Conservation (phyloP, 2,329 filamentous ascomycete species). For the Fusarium temperatum region DNA sequence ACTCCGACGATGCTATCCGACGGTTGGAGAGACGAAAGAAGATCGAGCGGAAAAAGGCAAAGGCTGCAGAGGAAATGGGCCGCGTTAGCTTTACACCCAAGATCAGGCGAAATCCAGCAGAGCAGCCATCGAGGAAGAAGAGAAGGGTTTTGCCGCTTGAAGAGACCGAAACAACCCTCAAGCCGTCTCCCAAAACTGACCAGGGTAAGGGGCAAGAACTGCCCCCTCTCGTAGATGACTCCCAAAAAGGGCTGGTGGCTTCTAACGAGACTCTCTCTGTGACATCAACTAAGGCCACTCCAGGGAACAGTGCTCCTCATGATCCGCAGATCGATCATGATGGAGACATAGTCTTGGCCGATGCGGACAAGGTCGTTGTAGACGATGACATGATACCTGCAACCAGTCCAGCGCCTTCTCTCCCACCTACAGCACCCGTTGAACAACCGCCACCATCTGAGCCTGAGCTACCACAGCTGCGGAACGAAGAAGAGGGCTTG, state of each 20-base stretch:
- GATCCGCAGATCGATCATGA: conserved; percentile 13
- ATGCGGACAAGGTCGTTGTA: conserved; percentile 19
- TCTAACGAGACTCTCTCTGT: conserved; percentile 39
- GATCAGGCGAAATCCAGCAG: conserved; percentile 29
- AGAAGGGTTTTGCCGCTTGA: conserved; percentile 26
- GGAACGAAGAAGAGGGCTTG: conserved; percentile 33
- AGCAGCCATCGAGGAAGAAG: conserved; percentile 42
- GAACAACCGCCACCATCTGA: conserved; percentile 41
- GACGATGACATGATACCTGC: conserved; percentile 53
- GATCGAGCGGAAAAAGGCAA: conserved; percentile 51
- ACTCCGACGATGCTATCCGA: conserved; percentile 48
- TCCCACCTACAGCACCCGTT: conserved; percentile 38
- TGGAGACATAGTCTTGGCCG: conserved; percentile 12
- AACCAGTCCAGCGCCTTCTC: conserved; percentile 48
- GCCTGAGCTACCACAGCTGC: conserved; percentile 48
- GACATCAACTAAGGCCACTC: conserved; percentile 49
- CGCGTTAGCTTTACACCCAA: conserved; percentile 51
- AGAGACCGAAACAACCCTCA: not conserved
- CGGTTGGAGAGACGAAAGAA: conserved; percentile 49
- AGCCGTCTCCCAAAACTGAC: not conserved
- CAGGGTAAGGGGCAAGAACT: conserved; percentile 20
- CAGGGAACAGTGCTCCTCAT: conserved; percentile 32
- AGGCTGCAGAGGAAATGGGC: conserved; percentile 52
- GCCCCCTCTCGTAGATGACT: conserved; percentile 35
- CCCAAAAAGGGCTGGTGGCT: conserved; percentile 37